phyloP scores from a whole-genome alignment of 2,329 filamentous ascomycete species.

The Arthrobotrys pseudoclavata region DNA sequence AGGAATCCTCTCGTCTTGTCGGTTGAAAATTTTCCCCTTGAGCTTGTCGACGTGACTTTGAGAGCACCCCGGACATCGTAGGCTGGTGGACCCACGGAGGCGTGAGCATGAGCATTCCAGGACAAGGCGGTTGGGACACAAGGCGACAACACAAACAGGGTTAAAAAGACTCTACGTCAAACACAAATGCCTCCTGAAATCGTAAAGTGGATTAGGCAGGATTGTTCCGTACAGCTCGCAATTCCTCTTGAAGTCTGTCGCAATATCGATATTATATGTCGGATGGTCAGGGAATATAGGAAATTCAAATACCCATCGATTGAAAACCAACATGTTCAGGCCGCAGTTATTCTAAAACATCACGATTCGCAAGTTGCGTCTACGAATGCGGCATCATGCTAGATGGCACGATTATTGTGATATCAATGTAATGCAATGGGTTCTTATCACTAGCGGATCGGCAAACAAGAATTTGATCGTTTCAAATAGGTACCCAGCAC shows the following conservation, averaged over 20 bases:
- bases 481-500: slow-evolving; percentile 23
- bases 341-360: slow-evolving; percentile 3
- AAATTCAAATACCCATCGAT: slow-evolving; percentile 5
- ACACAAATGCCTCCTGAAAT: slow-evolving; percentile 43
- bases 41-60: slow-evolving; percentile 42
- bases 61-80: slow-evolving; percentile 32
- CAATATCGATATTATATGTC: slow-evolving; percentile 6
- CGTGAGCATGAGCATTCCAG: slow-evolving; percentile 38
- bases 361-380: slow-evolving; percentile 2
- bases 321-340: background rate
- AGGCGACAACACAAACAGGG: slow-evolving; percentile 46
- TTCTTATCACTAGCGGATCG: slow-evolving; percentile 30
- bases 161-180: slow-evolving; percentile 33
- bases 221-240: background rate
- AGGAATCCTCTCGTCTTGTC: slow-evolving; percentile 18
- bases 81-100: slow-evolving; percentile 22
- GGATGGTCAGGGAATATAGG: background rate
- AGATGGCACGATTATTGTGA: slow-evolving; percentile 21
- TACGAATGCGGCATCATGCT: slow-evolving; percentile 38
- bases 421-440: background rate
- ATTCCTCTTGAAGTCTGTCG: slow-evolving; percentile 13
- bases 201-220: slow-evolving; percentile 17
- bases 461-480: slow-evolving; percentile 40
- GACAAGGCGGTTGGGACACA: slow-evolving; percentile 21
- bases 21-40: slow-evolving; percentile 44